Evolutionary conservation across 495 filamentous ascomycete species (phyloP).

Genomic region (Talaromyces borbonicus): DNA sequence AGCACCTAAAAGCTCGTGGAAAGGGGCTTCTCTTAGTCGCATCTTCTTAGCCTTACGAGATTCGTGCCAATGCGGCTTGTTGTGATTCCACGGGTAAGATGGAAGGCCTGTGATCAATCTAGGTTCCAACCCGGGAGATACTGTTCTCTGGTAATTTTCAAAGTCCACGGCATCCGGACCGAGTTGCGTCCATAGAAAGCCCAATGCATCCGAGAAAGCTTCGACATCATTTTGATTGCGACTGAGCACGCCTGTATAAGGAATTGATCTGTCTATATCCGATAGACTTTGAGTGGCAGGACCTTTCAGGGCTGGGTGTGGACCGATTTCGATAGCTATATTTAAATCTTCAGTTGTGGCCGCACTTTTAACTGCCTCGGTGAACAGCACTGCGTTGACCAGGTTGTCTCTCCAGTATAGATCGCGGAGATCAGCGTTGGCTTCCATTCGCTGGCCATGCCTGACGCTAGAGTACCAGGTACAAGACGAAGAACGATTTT

Average conservation of each 20-base stretch:
- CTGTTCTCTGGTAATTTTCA: conserved; percentile 11
- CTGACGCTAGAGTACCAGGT: neutral
- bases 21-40: conserved; percentile 32
- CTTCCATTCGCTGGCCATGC: neutral
- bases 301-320: conserved; percentile 18
- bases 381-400: conserved; percentile 20
- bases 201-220: no score
- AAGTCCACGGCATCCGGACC: neutral
- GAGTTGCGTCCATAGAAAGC: no score
- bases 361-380: conserved; percentile 14
- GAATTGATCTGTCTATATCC: neutral
- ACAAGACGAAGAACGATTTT: neutral
- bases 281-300: conserved; percentile 18
- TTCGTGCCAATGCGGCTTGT: conserved; percentile 35
- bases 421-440: no score
- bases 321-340: conserved; percentile 21
- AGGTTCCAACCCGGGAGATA: conserved; percentile 7
- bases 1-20: conserved; percentile 37
- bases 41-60: conserved; percentile 24
- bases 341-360: neutral
- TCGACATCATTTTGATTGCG: no score
- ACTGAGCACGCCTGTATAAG: conserved; percentile 19
- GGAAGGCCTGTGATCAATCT: conserved; percentile 14
- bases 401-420: conserved; percentile 25
- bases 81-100: conserved; percentile 17